Conservation (phyloP, 1,139 yeast genomes). For the Lodderomyces beijingensis region DNA sequence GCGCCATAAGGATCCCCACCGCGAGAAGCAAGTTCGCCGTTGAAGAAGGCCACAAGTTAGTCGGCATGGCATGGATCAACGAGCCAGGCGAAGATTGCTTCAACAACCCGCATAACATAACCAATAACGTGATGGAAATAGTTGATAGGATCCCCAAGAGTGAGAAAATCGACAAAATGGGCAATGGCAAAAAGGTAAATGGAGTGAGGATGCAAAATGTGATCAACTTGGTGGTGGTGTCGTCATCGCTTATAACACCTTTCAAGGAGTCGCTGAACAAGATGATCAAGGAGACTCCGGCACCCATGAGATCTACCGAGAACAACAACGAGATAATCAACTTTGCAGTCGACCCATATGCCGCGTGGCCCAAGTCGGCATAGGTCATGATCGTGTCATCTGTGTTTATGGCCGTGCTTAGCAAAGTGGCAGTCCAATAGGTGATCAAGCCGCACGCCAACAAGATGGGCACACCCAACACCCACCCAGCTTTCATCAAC, state of each 20-base stretch:
- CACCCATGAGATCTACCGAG: conserved; percentile 49
- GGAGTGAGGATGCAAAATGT: conserved; percentile 44
- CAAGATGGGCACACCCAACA: conserved; percentile 36
- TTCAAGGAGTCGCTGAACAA: conserved; percentile 52
- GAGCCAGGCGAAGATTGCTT: conserved; percentile 43
- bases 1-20: conserved; percentile 56
- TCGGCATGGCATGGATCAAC: conserved; percentile 37
- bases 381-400: conserved; percentile 79
- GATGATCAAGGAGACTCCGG: conserved; percentile 53
- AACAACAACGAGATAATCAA: conserved; percentile 38
- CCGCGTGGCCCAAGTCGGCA: conserved; percentile 80
- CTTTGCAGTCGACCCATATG: conserved; percentile 51
- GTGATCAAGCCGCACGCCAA: conserved; percentile 38
- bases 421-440: conserved; percentile 42
- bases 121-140: conserved; percentile 38
- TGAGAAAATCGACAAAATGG: conserved; percentile 41
- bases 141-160: conserved; percentile 44
- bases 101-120: conserved; percentile 36
- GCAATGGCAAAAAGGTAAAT: conserved; percentile 43
- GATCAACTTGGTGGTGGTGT: conserved; percentile 37
- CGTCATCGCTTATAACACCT: conserved; percentile 36
- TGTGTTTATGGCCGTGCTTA: conserved; percentile 54
- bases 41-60: conserved; percentile 45
- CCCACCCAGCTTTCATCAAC: conserved; percentile 44
- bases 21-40: conserved; percentile 41